A percentile compares a stretch with the other conserved stretches of the same genome.
These are phyloP conservation scores for Drechslerella coelobrocha DNA, from an alignment of 2,329 filamentous ascomycete genomes.

Conservation along the genomic window DNA sequence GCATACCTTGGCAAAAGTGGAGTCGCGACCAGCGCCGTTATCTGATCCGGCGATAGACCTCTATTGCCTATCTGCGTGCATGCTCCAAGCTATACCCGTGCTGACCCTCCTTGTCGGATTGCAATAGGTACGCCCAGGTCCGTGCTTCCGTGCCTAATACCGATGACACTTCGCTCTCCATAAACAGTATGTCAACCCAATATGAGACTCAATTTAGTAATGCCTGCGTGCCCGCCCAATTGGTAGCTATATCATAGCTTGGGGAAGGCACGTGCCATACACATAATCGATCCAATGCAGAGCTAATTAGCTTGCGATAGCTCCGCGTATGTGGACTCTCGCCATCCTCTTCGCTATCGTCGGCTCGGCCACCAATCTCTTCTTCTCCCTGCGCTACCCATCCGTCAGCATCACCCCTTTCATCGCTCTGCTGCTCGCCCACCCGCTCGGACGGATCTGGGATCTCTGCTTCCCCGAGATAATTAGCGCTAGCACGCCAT, in stretches of 20 bases:
- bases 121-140: constrained; percentile 74
- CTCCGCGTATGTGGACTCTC: constrained; percentile 83
- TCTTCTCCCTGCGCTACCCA: constrained; percentile 88
- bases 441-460: constrained; percentile 82
- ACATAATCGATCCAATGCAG: no score
- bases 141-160: constrained; percentile 78
- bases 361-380: constrained; percentile 82
- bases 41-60: constrained; percentile 33
- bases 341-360: constrained; percentile 81
- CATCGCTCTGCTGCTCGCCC: constrained; percentile 82
- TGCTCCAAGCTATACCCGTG: constrained; percentile 52
- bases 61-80: constrained; percentile 28
- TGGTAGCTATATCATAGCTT: no score
- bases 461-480: constrained; percentile 67
- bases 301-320: constrained; percentile 52
- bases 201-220: neutral
- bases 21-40: constrained; percentile 21
- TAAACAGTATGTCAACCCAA: constrained; percentile 67
- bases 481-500: constrained; percentile 49
- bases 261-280: no score
- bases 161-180: constrained; percentile 78
- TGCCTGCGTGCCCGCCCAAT: neutral
- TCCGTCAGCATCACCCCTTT: constrained; percentile 89
- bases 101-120: no score
- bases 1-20: constrained; percentile 7